Base-by-base conservation (phyloP, 495 filamentous ascomycete genomes). In the Ramalina intermedia region DNA sequence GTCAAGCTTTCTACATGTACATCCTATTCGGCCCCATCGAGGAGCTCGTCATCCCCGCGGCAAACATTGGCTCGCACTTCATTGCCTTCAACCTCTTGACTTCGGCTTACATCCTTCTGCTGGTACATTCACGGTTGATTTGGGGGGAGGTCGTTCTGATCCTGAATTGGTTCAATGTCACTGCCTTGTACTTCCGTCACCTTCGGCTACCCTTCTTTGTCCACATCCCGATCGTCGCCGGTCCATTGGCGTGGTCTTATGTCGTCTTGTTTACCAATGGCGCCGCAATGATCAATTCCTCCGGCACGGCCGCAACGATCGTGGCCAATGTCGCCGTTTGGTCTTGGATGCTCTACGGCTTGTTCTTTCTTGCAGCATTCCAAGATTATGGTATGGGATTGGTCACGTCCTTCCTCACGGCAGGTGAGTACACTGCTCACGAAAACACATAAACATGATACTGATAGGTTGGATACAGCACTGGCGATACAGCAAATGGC, bases 341-440 rank as follows among this genome's bases (percentile, higher is more conserved):
- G 88, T 76, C 76, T 21, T 78, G 90, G 48, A 66, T 88, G 27
- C 71, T 73, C 2, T 80, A 84, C 52, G 88, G 88, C 2, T 47
- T 76, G 26, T 80, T 84, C 54, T 85, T 85, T 67, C 69, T 94
- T 45, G 55, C 74, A 1, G 63, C 66, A 2, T 82, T 79, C 59
- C 80, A 81, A 69, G 88, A 95, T 57, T 91, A 87, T 62, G 80
- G 84, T 21, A 75, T 94, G 58, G 88, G 87, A 0, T 85, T 90
- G 57, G 73, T 73, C 43, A 71, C 91, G 43, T 81, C 79, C 58
- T 69, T 87, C 26, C 67, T 95, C 43, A 69, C 75, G 2, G 76
- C 85, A 11, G 81, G 75, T 78, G 27, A 13, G 52, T 35, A 9
- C 29, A 18, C 8, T 23, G 12, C 9, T 3, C 8, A 18, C 14